These are phyloP conservation scores for Penicillium atrosanguineum DNA, from an alignment of 495 filamentous ascomycete genomes.

Conservation along the genomic window DNA sequence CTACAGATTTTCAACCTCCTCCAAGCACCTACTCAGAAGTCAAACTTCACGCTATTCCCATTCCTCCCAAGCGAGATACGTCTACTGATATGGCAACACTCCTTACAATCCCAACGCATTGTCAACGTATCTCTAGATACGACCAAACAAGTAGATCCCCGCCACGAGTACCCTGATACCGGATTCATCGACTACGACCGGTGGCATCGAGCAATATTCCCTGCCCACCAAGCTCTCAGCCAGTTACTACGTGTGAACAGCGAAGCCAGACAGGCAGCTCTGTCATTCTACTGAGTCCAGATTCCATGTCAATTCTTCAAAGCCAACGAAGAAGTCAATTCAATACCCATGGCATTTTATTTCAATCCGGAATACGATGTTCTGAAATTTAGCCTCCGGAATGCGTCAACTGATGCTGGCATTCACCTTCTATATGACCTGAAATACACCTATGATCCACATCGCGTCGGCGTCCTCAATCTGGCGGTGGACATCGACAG, in stretches of 20 bases:
- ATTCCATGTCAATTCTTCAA: not conserved
- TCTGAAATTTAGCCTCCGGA: not conserved
- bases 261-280: not conserved
- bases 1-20: not conserved
- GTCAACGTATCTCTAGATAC: not conserved
- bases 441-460: not conserved
- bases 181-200: too few relatives aligned
- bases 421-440: not conserved
- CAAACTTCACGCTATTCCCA: not conserved
- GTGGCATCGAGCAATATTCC: too few relatives aligned
- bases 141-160: too few relatives aligned
- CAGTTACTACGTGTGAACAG: not conserved
- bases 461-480: not conserved
- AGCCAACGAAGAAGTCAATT: too few relatives aligned
- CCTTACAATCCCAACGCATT: not conserved
- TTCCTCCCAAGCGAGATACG: slow-evolving; percentile 1
- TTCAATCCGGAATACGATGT: not conserved
- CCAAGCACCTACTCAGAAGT: not conserved
- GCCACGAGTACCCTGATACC: too few relatives aligned
- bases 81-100: not conserved
- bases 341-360: not conserved
- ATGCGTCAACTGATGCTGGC: not conserved
- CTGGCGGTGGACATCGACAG: not conserved
- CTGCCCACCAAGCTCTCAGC: not conserved
- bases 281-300: not conserved